A percentile compares a stretch with the other conserved stretches of the same genome.
Evolutionary conservation across 257 asterid species (phyloP).

Genomic region (Solanum lignicaule): DNA sequence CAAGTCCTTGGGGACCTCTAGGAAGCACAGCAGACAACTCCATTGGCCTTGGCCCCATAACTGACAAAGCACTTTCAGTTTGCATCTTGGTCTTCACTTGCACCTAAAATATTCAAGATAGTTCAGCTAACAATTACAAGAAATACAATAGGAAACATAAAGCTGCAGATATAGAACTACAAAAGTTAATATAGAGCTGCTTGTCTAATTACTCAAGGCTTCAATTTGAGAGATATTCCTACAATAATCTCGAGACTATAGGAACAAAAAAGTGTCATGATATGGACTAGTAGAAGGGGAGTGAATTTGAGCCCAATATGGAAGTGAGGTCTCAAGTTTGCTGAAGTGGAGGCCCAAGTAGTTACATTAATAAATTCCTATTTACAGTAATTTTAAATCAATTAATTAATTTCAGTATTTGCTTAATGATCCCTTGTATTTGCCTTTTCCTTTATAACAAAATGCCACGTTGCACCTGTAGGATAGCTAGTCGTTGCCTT

Average conservation of each 20-base stretch:
- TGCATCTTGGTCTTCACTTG: conserved; percentile 38
- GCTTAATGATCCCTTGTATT: background rate
- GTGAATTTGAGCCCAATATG: background rate
- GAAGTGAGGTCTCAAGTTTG: background rate
- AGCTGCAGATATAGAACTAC: background rate
- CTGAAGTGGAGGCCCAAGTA: background rate
- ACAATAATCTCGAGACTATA: background rate
- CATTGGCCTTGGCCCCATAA: conserved; percentile 72
- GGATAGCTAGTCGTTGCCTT: background rate
- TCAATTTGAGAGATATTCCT: background rate
- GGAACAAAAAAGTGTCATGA: background rate
- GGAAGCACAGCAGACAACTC: conserved; percentile 41
- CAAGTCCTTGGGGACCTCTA: conserved; percentile 32
- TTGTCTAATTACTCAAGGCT: background rate
- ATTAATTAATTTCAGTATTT: background rate
- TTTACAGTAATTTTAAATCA: background rate
- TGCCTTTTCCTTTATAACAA: background rate
- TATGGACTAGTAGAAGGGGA: background rate
- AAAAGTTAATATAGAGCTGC: background rate
- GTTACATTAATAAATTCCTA: background rate
- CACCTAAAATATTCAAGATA: background rate
- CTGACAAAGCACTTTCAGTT: conserved; percentile 79
- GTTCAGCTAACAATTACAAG: background rate
- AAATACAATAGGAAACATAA: background rate
- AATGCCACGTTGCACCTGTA: background rate